Percentiles rank a stretch among this genome's conserved stretches.
Conservation (phyloP, 2,329 filamentous ascomycete species). For the Graphiopsis chlorocephala region DNA sequence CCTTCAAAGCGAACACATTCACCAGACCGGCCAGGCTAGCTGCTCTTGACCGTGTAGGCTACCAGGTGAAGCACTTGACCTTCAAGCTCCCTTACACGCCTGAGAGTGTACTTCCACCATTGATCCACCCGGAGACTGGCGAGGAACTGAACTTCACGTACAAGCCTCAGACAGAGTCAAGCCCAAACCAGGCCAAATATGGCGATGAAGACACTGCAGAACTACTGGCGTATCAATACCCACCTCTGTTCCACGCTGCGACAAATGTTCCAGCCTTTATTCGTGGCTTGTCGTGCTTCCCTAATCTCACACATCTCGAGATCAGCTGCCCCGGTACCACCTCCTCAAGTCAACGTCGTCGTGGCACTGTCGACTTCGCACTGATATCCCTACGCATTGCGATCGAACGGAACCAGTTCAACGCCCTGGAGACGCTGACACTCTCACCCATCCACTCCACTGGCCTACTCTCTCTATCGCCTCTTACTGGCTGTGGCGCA, state of each 20-base stretch:
- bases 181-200: conserved; percentile 70
- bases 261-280: conserved; percentile 86
- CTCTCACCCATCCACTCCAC: conserved; percentile 71
- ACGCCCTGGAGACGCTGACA: conserved; percentile 65
- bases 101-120: conserved; percentile 80
- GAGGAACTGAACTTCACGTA: conserved; percentile 79
- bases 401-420: conserved; percentile 68
- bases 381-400: conserved; percentile 84
- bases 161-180: conserved; percentile 61
- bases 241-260: conserved; percentile 82
- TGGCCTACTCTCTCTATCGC: conserved; percentile 74
- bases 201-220: conserved; percentile 76
- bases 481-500: conserved; percentile 70
- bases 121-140: conserved; percentile 74
- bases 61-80: conserved; percentile 72
- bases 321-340: conserved; percentile 74
- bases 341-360: conserved; percentile 64
- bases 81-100: conserved; percentile 74
- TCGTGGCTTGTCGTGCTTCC: conserved; percentile 65
- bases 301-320: conserved; percentile 69
- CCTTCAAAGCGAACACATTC: conserved; percentile 72
- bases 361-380: conserved; percentile 81
- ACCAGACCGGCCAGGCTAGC: conserved; percentile 70
- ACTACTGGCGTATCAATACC: conserved; percentile 80
- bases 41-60: conserved; percentile 73